These are phyloP conservation scores for Alternaria gansuensis DNA, from an alignment of 2,329 filamentous ascomycete genomes.

Conservation along the genomic window DNA sequence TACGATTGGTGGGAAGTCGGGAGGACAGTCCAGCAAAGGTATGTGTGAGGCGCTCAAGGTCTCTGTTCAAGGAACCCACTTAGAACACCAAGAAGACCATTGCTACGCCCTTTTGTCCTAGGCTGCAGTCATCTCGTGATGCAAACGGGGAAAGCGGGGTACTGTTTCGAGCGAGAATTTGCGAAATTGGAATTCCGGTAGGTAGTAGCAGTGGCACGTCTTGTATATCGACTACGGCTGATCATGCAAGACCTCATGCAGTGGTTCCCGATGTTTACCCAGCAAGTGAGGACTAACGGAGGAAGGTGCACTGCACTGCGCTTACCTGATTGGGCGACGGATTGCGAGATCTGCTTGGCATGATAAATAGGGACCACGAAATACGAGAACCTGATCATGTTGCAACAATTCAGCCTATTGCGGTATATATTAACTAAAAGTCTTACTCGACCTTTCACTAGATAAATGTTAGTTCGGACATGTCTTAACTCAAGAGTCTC, in stretches of 20 bases:
- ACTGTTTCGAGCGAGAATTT: slow-evolving; percentile 34
- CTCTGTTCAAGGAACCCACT: slow-evolving; percentile 1
- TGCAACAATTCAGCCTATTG: background rate
- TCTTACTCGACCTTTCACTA: background rate
- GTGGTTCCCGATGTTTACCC: slow-evolving; percentile 1
- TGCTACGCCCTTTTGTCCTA: slow-evolving; percentile 2
- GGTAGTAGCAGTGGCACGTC: background rate
- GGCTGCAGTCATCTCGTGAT: slow-evolving; percentile 15
- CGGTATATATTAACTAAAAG: background rate
- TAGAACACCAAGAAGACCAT: slow-evolving; percentile 10
- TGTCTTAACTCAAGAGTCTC: background rate
- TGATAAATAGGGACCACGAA: background rate
- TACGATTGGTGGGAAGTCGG: slow-evolving; percentile 19
- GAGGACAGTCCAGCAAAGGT: background rate
- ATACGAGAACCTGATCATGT: background rate
- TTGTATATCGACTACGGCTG: slow-evolving; percentile 16
- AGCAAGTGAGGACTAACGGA: background rate
- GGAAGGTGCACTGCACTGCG: slow-evolving; percentile 7
- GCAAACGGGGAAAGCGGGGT: slow-evolving; percentile 35
- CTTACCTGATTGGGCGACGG: slow-evolving; percentile 21
- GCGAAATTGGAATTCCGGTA: slow-evolving; percentile 16
- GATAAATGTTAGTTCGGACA: background rate
- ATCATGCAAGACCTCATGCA: slow-evolving; percentile 1
- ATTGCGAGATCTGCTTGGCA: slow-evolving; percentile 31
- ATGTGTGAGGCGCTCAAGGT: background rate